These are phyloP conservation scores for Trichophyton rubrum DNA, from an alignment of 2,329 filamentous ascomycete genomes.

Conservation along the genomic window DNA sequence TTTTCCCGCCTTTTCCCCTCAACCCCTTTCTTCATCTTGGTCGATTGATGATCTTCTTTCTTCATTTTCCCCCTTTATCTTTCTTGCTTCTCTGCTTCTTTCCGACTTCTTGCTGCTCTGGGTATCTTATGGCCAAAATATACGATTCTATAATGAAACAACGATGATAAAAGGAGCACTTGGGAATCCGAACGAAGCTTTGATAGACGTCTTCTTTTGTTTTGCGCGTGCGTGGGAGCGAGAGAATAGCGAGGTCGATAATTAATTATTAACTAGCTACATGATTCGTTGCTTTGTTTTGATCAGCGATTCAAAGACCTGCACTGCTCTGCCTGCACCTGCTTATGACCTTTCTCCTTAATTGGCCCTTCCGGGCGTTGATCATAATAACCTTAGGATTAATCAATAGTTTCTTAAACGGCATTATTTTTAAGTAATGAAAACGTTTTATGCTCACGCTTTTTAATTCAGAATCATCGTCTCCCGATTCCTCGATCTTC, in stretches of 20 bases:
- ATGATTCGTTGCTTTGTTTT: background rate
- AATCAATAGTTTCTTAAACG: too few relatives aligned
- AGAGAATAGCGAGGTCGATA: background rate
- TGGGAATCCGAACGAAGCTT: background rate
- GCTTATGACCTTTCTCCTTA: background rate
- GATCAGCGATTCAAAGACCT: too few relatives aligned
- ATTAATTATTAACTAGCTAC: background rate
- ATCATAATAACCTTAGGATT: background rate
- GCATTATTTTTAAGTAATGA: too few relatives aligned
- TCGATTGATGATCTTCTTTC: background rate
- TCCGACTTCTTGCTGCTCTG: background rate
- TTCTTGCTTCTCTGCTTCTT: background rate
- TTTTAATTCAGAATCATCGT: too few relatives aligned
- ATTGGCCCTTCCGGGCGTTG: background rate
- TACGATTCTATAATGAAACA: conserved; percentile 4
- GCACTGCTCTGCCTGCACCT: background rate
- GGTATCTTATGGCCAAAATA: conserved; percentile 2
- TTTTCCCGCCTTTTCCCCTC: background rate
- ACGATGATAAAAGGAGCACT: conserved; percentile 1
- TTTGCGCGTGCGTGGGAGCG: background rate
- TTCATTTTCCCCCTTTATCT: background rate
- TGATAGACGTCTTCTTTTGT: background rate
- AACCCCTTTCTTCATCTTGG: too few relatives aligned
- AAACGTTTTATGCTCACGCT: too few relatives aligned
- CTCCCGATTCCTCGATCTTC: too few relatives aligned